These are phyloP conservation scores for Macrophomina tecta DNA, from an alignment of 2,329 filamentous ascomycete genomes.

Conservation along the genomic window DNA sequence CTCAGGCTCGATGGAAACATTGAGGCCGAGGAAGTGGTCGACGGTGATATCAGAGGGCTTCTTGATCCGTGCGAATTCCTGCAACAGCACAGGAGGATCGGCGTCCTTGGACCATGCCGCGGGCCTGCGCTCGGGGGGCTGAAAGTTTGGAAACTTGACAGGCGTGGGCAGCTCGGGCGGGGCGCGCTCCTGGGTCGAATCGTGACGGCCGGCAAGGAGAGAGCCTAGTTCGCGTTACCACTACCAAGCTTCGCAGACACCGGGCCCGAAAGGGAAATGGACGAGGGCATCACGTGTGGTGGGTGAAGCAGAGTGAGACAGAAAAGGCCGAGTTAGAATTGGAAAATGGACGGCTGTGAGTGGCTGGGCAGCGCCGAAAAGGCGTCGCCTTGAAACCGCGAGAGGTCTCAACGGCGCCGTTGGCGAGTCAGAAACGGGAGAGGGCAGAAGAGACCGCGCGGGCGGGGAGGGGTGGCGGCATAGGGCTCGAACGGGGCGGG, in stretches of 20 bases:
- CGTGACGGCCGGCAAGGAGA: constrained; percentile 48
- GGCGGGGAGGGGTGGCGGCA: neutral
- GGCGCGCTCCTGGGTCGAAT: constrained; percentile 47
- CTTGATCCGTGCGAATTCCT: constrained; percentile 50
- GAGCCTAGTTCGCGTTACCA: constrained; percentile 35
- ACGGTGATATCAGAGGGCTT: constrained; percentile 50
- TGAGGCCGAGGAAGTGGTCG: constrained; percentile 49
- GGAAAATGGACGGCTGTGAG: neutral
- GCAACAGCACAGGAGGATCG: constrained; percentile 23
- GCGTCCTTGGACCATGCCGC: constrained; percentile 42
- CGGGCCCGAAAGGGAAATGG: neutral
- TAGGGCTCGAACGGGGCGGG: constrained; percentile 14
- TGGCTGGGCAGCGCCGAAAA: neutral
- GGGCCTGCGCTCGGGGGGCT: constrained; percentile 42
- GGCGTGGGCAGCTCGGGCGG: constrained; percentile 58
- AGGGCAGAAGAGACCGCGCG: neutral
- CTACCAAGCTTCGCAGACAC: neutral
- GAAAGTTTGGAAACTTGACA: constrained; percentile 59
- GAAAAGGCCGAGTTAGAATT: constrained; percentile 6
- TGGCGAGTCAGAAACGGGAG: constrained; percentile 7
- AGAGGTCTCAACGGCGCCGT: constrained; percentile 10
- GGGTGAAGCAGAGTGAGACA: constrained; percentile 19
- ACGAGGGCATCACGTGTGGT: constrained; percentile 12
- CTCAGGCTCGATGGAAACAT: constrained; percentile 47
- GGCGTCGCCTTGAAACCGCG: constrained; percentile 20